Evolutionary conservation across 306 rosid species (phyloP), one percentile per base, ranked within the genome.

Genomic region (Aeschynomene evenia): DNA sequence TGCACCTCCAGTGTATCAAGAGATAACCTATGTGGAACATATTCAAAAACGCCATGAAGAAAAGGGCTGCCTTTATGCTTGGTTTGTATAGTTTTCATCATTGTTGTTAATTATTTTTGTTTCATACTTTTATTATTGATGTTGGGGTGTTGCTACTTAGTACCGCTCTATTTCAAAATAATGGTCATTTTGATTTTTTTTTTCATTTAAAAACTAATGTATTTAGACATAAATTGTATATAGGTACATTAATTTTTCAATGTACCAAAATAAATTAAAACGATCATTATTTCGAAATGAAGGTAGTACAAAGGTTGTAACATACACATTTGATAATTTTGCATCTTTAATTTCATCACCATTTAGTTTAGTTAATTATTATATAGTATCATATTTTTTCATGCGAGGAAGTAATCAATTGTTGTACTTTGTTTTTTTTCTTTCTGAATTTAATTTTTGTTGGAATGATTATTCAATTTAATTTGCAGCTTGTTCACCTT

Each of bases 11-110:
- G 37, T 0, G 14, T 59, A 45, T 37, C 68, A 82, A 70, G 68
- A 57, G 45, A 60, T 74, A 10, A 61, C 46, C 7, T 66, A 74
- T 55, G 37, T 43, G 42, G 73, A 78, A 34, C 83, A 82, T 22
- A 19, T 82, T 50, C 69, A 31, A 7, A 82, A 14, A 51, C 78
- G 81, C 76, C 59, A 70, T 9, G 66, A 82, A 53, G 76, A 79
- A 34, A 82, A 74, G 51, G 79, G 83, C 18, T 75, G 68, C 33
- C 73, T 78, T 39, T 82, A 75, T 52, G 79, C 76, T 40, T 74
- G 81, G 73, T 82, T 75, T 57, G 83, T 70, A 51, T 34, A 39
- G 10, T n/a, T 22, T 55, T 28, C 29, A 51, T n/a, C n/a, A n/a
- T 64, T 29, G 13, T 26, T 49, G 67, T 23, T 46, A 45, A n/a